phyloP scores from a whole-genome alignment of 352 stramenopile species.

The Phytophthora foliorum region DNA sequence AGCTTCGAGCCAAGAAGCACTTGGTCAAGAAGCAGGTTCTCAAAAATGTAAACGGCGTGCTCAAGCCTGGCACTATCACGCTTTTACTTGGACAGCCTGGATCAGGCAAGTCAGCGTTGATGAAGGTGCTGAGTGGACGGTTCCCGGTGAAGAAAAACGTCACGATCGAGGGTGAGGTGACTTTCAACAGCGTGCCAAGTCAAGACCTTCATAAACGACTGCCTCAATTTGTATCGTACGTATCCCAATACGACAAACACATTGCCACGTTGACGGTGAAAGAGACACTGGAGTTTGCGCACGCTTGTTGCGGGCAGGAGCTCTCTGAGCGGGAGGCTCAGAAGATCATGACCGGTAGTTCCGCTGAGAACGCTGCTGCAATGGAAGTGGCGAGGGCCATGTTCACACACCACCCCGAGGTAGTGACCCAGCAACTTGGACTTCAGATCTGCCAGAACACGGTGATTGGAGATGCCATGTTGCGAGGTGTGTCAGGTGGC shows the following conservation, averaged over 20 bases:
- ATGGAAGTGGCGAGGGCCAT: conserved; percentile 31
- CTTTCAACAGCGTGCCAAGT: conserved; percentile 43
- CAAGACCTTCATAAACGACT: conserved; percentile 35
- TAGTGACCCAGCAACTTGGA: conserved; percentile 50
- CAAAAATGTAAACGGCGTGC: conserved; percentile 12
- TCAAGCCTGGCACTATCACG: conserved; percentile 17
- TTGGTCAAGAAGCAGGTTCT: conserved; percentile 30
- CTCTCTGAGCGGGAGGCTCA: conserved; percentile 22
- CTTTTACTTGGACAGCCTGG: conserved; percentile 16
- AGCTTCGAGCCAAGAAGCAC: conserved; percentile 37
- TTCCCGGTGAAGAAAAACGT: conserved; percentile 46
- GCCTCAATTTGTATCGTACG: conserved; percentile 53
- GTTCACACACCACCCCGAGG: conserved; percentile 49
- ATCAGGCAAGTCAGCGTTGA: conserved; percentile 26
- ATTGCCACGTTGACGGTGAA: conserved; percentile 48
- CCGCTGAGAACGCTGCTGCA: conserved; percentile 38
- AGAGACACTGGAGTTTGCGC: conserved; percentile 43
- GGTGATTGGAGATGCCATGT: conserved; percentile 59
- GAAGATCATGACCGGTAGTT: conserved; percentile 38
- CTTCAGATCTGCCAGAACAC: conserved; percentile 56
- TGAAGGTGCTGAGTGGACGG: conserved; percentile 50
- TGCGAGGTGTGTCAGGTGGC: conserved; percentile 76
- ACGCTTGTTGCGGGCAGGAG: conserved; percentile 34
- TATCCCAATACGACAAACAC: conserved; percentile 52
- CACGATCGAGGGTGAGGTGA: conserved; percentile 39